Evolutionary conservation across 192 early-diverging fungal genomes (phyloP), one percentile per base, ranked within the genome.

Genomic region (Backusella psychrophila): DNA sequence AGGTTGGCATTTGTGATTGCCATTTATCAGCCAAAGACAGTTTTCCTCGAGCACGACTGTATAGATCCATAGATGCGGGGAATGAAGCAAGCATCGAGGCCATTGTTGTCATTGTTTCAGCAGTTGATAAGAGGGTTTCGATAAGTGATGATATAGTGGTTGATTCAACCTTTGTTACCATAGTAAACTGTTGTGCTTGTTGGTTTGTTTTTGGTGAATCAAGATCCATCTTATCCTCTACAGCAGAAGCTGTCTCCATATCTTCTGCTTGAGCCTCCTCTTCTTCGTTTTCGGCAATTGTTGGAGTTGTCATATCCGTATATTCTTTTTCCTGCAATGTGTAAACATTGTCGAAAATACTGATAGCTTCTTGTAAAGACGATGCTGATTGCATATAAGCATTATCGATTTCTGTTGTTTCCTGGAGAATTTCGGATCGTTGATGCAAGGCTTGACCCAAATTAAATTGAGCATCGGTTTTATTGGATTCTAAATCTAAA

Each of bases 381-480:
- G 73, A 71, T 19, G 83, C 88, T 9, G 80, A 83, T 15, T 82
- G 80, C 0, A 44, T 35, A 29, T 87, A 81, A 11, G 81, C 84
- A 23, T 86, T 85, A 38, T 85, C 85, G 12, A 86, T 82, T 14
- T 85, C 89, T 29, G 81, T 81, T 21, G 85, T 75, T 39, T 86
- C 85, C 72, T 86, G 81, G 41, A 85, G 72, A 12, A 88, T 74
- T 71, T 92, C 90, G 1, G 91, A 87, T 23, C 82, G 78, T 12
- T 87, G 86, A 29, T 85, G 81, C 44, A 93, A 66, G 0, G 91
- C 91, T 77, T 92, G 91, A 6, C 87, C 90, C 39, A 93, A 80
- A 70, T 93, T 94, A 77, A 91, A 93, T 42, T 90, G 80, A 0
- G 82, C 83, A 72, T 94, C 93, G 4, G 89, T 84, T 67, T 92